Conservation (phyloP, 2,329 filamentous ascomycete species). For the Penicillium sp. region DNA sequence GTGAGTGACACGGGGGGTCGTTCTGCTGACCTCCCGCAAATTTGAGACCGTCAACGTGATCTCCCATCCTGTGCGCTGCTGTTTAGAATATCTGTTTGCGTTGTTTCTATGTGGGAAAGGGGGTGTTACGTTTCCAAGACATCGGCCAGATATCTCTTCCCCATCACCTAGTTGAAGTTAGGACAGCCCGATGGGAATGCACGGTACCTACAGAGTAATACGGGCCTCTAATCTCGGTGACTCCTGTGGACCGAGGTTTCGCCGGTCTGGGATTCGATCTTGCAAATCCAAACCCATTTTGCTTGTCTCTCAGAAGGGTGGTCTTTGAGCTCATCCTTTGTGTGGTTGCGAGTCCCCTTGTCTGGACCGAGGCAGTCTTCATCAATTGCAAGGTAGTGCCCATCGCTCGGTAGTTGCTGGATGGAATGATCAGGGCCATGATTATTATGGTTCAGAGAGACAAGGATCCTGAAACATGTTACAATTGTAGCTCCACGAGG, state of each 20-base stretch:
- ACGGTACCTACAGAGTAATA: conserved; percentile 51
- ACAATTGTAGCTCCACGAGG: too few relatives aligned
- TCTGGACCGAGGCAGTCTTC: neutral
- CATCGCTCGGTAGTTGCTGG: too few relatives aligned
- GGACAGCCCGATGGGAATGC: neutral
- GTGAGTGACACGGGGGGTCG: neutral
- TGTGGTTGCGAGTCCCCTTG: conserved; percentile 23
- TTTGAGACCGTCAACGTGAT: conserved; percentile 58
- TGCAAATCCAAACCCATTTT: conserved; percentile 54
- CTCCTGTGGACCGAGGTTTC: conserved; percentile 53
- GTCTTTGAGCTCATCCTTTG: conserved; percentile 16
- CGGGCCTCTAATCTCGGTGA: conserved; percentile 59
- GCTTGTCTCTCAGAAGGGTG: conserved; percentile 52
- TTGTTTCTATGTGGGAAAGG: neutral
- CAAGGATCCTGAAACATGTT: too few relatives aligned
- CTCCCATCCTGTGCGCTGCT: conserved; percentile 47
- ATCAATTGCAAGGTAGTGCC: too few relatives aligned
- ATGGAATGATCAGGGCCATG: too few relatives aligned
- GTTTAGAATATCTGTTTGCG: neutral
- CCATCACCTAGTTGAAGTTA: conserved; percentile 45
- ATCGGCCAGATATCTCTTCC: conserved; percentile 55
- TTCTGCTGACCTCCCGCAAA: conserved; percentile 50
- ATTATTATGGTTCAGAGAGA: too few relatives aligned
- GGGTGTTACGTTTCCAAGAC: conserved; percentile 53
- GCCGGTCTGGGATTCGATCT: conserved; percentile 51